Percentiles rank a stretch among this genome's conserved stretches.
These are phyloP conservation scores for Camellia oleifera DNA, from an alignment of 179 eudicot species.

Conservation along the genomic window DNA sequence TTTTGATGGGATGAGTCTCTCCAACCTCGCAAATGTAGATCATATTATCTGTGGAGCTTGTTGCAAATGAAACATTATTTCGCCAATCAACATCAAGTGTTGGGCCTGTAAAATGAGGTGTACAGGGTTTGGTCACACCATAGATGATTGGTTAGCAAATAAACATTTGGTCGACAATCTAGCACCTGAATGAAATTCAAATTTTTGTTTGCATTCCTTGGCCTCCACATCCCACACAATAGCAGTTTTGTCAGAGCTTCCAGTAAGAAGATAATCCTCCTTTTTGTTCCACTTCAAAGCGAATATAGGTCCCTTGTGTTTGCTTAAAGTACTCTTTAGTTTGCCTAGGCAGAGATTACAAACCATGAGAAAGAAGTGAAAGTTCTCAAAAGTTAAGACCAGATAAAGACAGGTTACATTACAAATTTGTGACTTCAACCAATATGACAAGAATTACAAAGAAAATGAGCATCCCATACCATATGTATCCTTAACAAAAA, in stretches of 20 bases:
- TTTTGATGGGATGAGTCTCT: slow-evolving; percentile 52
- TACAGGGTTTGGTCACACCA: neutral
- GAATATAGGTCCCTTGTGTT: slow-evolving; percentile 58
- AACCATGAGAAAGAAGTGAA: neutral
- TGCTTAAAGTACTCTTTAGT: slow-evolving; percentile 41
- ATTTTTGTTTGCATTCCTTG: slow-evolving; percentile 46
- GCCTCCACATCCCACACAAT: slow-evolving; percentile 65
- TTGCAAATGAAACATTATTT: slow-evolving; percentile 79
- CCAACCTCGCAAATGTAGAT: slow-evolving; percentile 87
- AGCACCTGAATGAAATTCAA: slow-evolving; percentile 60
- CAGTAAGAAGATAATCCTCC: slow-evolving; percentile 69
- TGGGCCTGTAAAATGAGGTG: slow-evolving; percentile 47
- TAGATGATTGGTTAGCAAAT: neutral
- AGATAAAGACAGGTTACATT: neutral
- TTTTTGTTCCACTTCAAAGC: slow-evolving; percentile 71
- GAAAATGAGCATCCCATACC: neutral
- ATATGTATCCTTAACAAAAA: neutral
- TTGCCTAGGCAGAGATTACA: slow-evolving; percentile 36
- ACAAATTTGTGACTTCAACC: neutral
- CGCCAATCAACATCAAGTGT: slow-evolving; percentile 95
- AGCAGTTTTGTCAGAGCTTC: slow-evolving; percentile 61
- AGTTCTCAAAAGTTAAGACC: neutral
- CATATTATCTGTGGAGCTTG: slow-evolving; percentile 87
- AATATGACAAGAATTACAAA: neutral
- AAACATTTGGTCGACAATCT: neutral